Base-by-base conservation (phyloP, 306 rosid species). In the Quercus variabilis region DNA sequence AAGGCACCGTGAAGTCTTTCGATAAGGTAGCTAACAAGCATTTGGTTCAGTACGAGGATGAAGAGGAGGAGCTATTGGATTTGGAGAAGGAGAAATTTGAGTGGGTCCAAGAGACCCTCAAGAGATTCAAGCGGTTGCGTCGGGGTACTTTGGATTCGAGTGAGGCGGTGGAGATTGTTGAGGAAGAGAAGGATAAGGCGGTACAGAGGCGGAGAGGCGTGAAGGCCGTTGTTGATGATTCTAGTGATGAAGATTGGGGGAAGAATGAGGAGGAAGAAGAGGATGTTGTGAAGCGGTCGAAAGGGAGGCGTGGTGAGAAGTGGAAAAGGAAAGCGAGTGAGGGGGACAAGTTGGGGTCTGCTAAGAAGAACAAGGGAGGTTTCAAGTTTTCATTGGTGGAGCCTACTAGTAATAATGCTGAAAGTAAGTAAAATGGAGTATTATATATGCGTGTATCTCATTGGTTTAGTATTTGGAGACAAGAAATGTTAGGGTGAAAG, bases 1-100 rank as follows among this genome's bases (percentile, higher is more conserved):
- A 90, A 84, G 99, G 99, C 7, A 19, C 26, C 20, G 89, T 95
- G 74, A 91, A 86, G 69, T 80, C 86, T 1, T 95, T 89, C 28
- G 86, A 89, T 56, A 74, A 58, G 20, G 33, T 55, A 4, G 80
- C 82, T 3, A 84, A 89, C 3, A 88, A 87, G 78, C 98, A 93
- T 84, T 55, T 87, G 73, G 79, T 95, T 62, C 77, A 70, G 63
- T 95, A 95, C 73, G 98, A 90, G 4, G 98, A 95, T 20, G 92
- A 75, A 2, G 97, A 92, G 78, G 93, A 91, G 82, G 98, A 92
- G 71, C 51, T 71, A 17, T 23, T 93, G 71, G 85, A 90, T 35
- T 79, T 95, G 78, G 85, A 74, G 7, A 77, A 69, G 75, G 98
- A 95, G 90, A 87, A 90, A 79, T 74, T 90, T 71, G 88, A 93